Evolutionary conservation across 371 early-diverging fungal species (phyloP).

Genomic region (Mucor sp.): DNA sequence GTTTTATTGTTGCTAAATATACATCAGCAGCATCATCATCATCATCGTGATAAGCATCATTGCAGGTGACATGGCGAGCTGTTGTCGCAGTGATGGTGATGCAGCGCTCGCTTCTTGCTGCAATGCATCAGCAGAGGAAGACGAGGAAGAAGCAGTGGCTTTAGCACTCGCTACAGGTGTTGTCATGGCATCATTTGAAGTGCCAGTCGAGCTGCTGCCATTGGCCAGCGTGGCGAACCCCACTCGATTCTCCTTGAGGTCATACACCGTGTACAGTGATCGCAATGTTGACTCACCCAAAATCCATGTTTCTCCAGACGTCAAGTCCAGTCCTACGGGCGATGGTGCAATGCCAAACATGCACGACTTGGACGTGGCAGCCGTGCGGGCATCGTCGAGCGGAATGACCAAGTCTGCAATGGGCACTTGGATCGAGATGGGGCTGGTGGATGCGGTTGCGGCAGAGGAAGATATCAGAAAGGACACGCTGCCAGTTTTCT

Average conservation of each 20-base stretch:
- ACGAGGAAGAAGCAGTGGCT: background rate
- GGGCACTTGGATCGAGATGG: slow-evolving; percentile 30
- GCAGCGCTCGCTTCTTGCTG: background rate
- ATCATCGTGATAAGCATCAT: background rate
- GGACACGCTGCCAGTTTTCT: slow-evolving; percentile 9
- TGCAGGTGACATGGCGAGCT: background rate
- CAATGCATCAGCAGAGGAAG: background rate
- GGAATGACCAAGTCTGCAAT: slow-evolving; percentile 44
- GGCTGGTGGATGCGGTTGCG: background rate
- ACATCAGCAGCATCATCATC: background rate
- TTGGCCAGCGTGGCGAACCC: slow-evolving; percentile 32
- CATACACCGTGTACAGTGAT: slow-evolving; percentile 47
- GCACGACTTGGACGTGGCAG: slow-evolving; percentile 28
- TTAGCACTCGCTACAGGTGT: background rate
- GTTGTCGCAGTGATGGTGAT: background rate
- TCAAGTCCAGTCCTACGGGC: slow-evolving; percentile 12
- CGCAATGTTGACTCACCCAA: slow-evolving; percentile 48
- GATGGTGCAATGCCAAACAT: slow-evolving; percentile 52
- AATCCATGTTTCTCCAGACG: slow-evolving; percentile 27
- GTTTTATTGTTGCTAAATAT: background rate
- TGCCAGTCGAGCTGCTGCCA: background rate
- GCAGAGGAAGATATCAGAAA: slow-evolving; percentile 18
- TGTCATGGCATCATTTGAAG: background rate
- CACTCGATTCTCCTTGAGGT: slow-evolving; percentile 42
- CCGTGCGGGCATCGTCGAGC: slow-evolving; percentile 27